These are phyloP conservation scores for Dalechampia spathulata DNA, from an alignment of 441 rosid species.

Conservation along the genomic window DNA sequence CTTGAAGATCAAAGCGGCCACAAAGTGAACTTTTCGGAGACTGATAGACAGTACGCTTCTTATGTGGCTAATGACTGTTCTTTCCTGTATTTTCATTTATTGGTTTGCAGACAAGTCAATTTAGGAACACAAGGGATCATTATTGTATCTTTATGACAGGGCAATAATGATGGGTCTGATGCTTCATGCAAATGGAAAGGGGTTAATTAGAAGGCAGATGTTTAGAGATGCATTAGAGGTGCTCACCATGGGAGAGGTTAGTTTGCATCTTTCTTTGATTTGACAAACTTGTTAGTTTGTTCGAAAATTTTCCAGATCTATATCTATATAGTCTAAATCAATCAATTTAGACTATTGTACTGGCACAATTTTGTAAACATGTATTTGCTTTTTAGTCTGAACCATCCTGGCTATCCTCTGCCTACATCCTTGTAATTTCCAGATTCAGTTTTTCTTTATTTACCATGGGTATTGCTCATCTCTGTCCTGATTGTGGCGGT, in stretches of 20 bases:
- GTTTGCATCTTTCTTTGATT: slow-evolving; percentile 10
- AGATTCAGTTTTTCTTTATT: background rate
- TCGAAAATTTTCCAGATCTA: background rate
- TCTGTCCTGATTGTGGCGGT: background rate
- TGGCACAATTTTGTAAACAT: background rate
- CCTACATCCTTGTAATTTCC: background rate
- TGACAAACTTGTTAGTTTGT: background rate
- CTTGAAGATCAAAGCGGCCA: slow-evolving; percentile 83
- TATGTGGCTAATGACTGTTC: background rate
- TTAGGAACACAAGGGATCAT: background rate
- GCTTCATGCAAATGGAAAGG: slow-evolving; percentile 76
- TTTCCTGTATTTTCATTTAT: slow-evolving; percentile 1
- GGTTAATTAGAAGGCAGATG: slow-evolving; percentile 44
- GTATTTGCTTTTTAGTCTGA: background rate
- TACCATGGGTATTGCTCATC: background rate
- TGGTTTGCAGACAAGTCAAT: background rate
- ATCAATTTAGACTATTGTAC: background rate
- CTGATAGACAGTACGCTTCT: slow-evolving; percentile 58
- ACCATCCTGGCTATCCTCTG: background rate
- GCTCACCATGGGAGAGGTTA: slow-evolving; percentile 85
- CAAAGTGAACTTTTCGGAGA: slow-evolving; percentile 51
- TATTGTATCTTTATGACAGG: slow-evolving; percentile 25
- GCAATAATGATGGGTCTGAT: slow-evolving; percentile 82
- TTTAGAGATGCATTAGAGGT: slow-evolving; percentile 74
- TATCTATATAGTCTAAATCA: background rate